Conservation (phyloP, 202 grass and related monocot species). For the Panicum virgatum region DNA sequence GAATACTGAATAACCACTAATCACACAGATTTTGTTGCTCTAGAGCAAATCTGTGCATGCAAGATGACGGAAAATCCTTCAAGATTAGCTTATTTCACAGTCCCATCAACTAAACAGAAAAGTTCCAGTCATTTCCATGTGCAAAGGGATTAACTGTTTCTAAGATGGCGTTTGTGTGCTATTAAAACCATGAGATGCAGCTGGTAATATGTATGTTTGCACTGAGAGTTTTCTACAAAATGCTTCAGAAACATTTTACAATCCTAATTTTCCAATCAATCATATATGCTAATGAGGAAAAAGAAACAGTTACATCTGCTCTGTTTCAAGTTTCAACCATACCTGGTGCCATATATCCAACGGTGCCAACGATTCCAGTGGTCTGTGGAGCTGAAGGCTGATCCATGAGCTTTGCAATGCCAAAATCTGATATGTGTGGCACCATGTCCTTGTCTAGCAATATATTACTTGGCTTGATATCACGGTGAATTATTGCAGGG, state of each 20-base stretch:
- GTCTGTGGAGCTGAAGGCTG: conserved; percentile 54
- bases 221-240: background rate
- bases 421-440: conserved; percentile 90
- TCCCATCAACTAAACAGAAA: background rate
- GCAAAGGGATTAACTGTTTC: background rate
- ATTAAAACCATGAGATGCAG: background rate
- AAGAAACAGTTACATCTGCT: background rate
- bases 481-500: conserved; percentile 66
- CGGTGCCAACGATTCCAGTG: conserved; percentile 61
- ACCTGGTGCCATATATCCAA: conserved; percentile 90
- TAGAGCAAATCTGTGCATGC: background rate
- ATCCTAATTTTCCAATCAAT: background rate
- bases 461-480: conserved; percentile 90
- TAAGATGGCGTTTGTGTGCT: background rate
- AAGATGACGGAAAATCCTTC: background rate
- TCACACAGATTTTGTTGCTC: background rate
- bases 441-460: conserved; percentile 69
- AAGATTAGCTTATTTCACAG: background rate
- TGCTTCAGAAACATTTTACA: background rate
- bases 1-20: background rate
- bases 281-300: background rate
- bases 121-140: background rate
- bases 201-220: background rate
- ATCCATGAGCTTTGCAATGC: conserved; percentile 73
- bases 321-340: conserved; percentile 31